phyloP scores from a whole-genome alignment of 2,329 filamentous ascomycete species.

The Xenoacremonium recifei region DNA sequence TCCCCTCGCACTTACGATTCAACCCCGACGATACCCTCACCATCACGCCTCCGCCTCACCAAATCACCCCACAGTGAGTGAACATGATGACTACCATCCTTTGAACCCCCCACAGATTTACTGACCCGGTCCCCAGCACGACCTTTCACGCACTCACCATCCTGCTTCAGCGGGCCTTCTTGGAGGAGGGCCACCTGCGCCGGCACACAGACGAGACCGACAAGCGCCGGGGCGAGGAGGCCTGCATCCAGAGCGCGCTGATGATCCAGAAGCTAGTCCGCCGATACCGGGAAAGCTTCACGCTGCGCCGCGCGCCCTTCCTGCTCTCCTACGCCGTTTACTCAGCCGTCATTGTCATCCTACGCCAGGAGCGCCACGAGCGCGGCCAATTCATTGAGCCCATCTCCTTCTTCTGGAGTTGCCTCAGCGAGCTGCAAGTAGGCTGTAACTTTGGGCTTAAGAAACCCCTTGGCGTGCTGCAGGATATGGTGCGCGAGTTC shows the following conservation, averaged over 20 bases:
- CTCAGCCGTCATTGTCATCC: conserved; percentile 31
- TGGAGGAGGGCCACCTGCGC: conserved; percentile 31
- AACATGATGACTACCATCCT: not conserved
- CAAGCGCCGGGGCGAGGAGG: conserved; percentile 27
- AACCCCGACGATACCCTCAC: conserved; percentile 23
- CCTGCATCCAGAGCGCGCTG: conserved; percentile 29
- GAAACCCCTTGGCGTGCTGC: conserved; percentile 32
- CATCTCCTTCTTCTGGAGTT: conserved; percentile 37
- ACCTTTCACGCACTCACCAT: conserved; percentile 43
- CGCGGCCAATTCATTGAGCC: conserved; percentile 30
- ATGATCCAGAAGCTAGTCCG: conserved; percentile 36
- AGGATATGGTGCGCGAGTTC: conserved; percentile 32
- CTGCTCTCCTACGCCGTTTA: conserved; percentile 42
- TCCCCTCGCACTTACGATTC: conserved; percentile 25
- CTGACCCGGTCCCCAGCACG: conserved; percentile 16
- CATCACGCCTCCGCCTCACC: conserved; percentile 27
- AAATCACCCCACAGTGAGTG: conserved; percentile 29
- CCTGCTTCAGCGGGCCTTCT: conserved; percentile 44
- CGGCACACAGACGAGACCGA: conserved; percentile 23
- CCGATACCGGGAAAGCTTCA: conserved; percentile 37
- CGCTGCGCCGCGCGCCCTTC: conserved; percentile 38
- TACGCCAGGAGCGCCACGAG: conserved; percentile 29
- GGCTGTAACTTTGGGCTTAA: conserved; percentile 37
- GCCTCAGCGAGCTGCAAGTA: conserved; percentile 32
- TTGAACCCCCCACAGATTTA: not conserved